Conservation (phyloP, 2,329 filamentous ascomycete species). For the Claviceps africana region DNA sequence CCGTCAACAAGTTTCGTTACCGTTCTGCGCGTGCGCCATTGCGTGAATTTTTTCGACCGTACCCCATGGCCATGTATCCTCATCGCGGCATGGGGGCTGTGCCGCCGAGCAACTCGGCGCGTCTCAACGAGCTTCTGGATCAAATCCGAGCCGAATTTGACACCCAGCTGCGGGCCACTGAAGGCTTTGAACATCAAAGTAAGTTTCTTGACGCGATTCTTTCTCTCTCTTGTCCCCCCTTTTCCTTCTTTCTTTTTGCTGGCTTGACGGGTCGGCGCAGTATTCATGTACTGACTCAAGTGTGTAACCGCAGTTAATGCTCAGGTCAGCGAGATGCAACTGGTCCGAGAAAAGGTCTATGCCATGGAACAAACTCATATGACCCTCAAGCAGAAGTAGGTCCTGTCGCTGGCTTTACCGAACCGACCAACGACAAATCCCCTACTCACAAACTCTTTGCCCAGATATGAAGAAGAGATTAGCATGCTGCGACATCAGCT, state of each 20-base stretch:
- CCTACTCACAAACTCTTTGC: conserved; percentile 5
- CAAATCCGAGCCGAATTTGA: conserved; percentile 87
- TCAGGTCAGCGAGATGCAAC: conserved; percentile 89
- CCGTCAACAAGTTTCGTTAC: background rate
- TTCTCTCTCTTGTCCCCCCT: background rate
- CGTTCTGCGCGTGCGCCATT: background rate
- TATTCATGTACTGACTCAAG: background rate
- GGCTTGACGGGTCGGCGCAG: background rate
- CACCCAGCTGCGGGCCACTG: conserved; percentile 62
- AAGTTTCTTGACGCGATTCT: conserved; percentile 28
- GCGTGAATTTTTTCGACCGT: conserved; percentile 5
- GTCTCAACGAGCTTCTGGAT: conserved; percentile 83
- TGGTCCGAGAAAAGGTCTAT: conserved; percentile 86
- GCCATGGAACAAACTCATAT: conserved; percentile 83
- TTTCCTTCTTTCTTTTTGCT: background rate
- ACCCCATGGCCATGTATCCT: conserved; percentile 75
- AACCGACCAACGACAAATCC: conserved; percentile 2
- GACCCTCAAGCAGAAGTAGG: conserved; percentile 81
- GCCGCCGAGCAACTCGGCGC: conserved; percentile 43
- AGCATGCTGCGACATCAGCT: conserved; percentile 75
- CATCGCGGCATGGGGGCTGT: conserved; percentile 71
- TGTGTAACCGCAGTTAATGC: conserved; percentile 52
- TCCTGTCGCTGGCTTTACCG: conserved; percentile 6
- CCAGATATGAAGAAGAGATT: conserved; percentile 88
- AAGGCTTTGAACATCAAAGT: conserved; percentile 90